Base-by-base conservation (phyloP, 2,329 filamentous ascomycete species). In the Aspergillus caelatus region DNA sequence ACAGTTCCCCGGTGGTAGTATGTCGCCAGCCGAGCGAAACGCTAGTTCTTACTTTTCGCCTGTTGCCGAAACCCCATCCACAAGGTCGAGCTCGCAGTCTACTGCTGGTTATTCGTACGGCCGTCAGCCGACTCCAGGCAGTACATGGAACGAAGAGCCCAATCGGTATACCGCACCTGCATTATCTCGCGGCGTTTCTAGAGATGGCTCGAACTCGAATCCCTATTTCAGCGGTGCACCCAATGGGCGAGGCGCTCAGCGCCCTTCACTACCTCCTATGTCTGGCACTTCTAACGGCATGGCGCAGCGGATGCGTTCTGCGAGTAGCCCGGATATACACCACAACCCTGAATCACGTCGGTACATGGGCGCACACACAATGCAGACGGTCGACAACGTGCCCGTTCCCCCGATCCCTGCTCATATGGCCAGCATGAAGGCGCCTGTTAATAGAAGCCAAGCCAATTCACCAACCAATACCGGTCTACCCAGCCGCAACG, bases 41-140 rank as follows among this genome's bases (percentile, higher is more conserved):
- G 86, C 83, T n/a, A 92, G 93, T 63, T 97, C 94, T 4, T 98
- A 97, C 79, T 99, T 99, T 78, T 98, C 94, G 0, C 95, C 95
- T 0, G 86, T 90, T 2, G 86, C 85, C 39, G 94, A 97, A 63
- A 78, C 81, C 14, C 73, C 91, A 6, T 93, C 91, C 5, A 79
- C 80, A 21, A 73, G 81, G 61, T 83, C 81, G 16, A 83, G 80
- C 66, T 82, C 81, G 43, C 81, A 83, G 66, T 83, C 81, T 46
- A 88, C 89, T 53, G 89, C 89, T 53, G 89, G 93, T 74, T 96
- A 93, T 71, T 88, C 89, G 1, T 96, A 96, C 72, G 89, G 93
- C 58, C 90, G 93, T 65, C 87, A 92, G 68, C 84, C 84, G 12
- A 89, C 89, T 1, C 89, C 92, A 1, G 76, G 89, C 67, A 85